Base-by-base conservation (phyloP, 2,329 filamentous ascomycete genomes). In the Dothidotthia symphoricarpi region DNA sequence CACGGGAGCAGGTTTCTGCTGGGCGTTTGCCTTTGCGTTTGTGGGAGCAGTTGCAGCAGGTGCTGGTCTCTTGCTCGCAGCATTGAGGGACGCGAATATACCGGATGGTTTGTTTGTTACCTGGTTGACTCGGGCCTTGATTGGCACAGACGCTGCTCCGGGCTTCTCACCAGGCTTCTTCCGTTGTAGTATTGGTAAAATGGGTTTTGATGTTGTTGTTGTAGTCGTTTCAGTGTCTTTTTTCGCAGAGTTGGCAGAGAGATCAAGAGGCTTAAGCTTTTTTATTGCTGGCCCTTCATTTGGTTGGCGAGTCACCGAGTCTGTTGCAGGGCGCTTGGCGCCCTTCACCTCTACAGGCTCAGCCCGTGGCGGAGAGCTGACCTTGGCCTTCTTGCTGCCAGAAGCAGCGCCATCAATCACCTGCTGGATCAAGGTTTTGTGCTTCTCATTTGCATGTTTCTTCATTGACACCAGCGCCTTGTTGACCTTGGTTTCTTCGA, bases 401-500 rank as follows among this genome's bases (percentile, higher is more conserved):
- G 74, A 69, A 1, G 73, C 53, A 32, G 61, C 66, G 32, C 62
- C 51, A 45, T 71, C 57, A 58, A 75, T 65, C 31, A 85, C 82
- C 42, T 75, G 74, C 24, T 75, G 73, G 4, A 84, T 78, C 31
- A 83, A 68, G 4, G 74, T 74, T 52, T 83, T 83, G 31, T 80
- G 77, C 35, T 83, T 78, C 0, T 77, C 74, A 53, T 86, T 82
- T 16, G 80, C 83, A 53, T 80, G 81, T 55, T 79, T 82, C 43
- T 74, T 75, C 55, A 85, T 79, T 7, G 78, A 75, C 44, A 79
- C 79, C 27, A 81, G 74, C 12, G 86, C 76, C 37, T 77, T 80
- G 40, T 80, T 76, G 39, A 88, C 77, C 55, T 85, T 85, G 27
- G 81, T 77, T 43, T 77, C 81, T 48, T 82, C 77, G 28, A 81